Percentiles rank a stretch among this genome's conserved stretches.
These are phyloP conservation scores for Phytophthora pistaciae DNA, from an alignment of 352 stramenopile species.

Conservation along the genomic window DNA sequence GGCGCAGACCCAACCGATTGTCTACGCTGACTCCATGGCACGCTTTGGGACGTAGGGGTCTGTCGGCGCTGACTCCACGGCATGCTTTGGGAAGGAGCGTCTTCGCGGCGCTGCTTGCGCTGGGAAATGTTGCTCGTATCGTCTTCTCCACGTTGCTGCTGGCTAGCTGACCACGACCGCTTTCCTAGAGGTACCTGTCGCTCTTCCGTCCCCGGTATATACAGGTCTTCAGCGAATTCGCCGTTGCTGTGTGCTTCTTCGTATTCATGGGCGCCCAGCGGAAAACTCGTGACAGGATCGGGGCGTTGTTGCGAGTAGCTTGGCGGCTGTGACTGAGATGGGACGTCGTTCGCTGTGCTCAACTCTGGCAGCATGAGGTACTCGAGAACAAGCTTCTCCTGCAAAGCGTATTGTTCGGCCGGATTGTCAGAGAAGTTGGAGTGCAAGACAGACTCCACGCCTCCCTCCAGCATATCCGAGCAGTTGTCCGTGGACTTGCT, in stretches of 20 bases:
- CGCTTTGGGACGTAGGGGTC: constrained; percentile 8
- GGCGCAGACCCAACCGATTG: constrained; percentile 15
- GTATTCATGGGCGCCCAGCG: constrained; percentile 14
- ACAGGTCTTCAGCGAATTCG: constrained; percentile 29
- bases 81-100: constrained; percentile 14
- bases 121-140: constrained; percentile 4
- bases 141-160: constrained; percentile 4
- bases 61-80: constrained; percentile 24
- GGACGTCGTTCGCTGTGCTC: constrained; percentile 33
- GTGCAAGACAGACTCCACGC: constrained; percentile 72
- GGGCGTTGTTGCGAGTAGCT: not conserved
- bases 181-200: constrained; percentile 10
- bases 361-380: constrained; percentile 70
- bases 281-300: constrained; percentile 18
- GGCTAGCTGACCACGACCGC: constrained; percentile 13
- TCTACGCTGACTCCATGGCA: constrained; percentile 20
- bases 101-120: constrained; percentile 17
- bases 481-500: constrained; percentile 74
- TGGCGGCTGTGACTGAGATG: constrained; percentile 15
- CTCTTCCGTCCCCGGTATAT: constrained; percentile 15
- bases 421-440: constrained; percentile 75
- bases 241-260: constrained; percentile 20
- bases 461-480: constrained; percentile 62
- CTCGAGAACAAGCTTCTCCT: constrained; percentile 79
- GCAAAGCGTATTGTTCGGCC: constrained; percentile 64